These are phyloP conservation scores for Rhynchosporium graminicola DNA, from an alignment of 2,329 filamentous ascomycete genomes.

Conservation along the genomic window DNA sequence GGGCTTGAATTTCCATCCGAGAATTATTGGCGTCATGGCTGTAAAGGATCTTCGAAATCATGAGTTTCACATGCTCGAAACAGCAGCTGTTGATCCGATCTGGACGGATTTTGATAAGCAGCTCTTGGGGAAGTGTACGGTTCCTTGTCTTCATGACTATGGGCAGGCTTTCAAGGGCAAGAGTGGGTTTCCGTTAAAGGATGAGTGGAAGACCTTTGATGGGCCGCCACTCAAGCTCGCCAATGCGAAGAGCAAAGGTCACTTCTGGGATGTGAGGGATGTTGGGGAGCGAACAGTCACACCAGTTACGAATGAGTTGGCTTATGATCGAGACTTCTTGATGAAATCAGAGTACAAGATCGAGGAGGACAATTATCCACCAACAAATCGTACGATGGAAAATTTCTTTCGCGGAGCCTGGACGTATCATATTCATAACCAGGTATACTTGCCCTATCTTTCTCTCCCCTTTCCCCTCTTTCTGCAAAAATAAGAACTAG, in stretches of 20 bases:
- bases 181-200: slow-evolving; percentile 46
- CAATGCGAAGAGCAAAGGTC: slow-evolving; percentile 30
- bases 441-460: slow-evolving; percentile 44
- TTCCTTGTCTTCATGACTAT: slow-evolving; percentile 56
- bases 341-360: slow-evolving; percentile 47
- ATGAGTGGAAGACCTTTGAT: slow-evolving; percentile 56
- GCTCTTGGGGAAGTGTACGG: slow-evolving; percentile 52
- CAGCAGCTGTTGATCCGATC: slow-evolving; percentile 57
- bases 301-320: slow-evolving; percentile 18
- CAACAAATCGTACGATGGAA: slow-evolving; percentile 56
- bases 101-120: slow-evolving; percentile 59
- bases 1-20: slow-evolving; percentile 59
- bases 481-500: no score
- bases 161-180: slow-evolving; percentile 52
- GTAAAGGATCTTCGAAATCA: slow-evolving; percentile 56
- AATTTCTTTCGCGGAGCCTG: slow-evolving; percentile 58
- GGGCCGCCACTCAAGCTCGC: slow-evolving; percentile 45
- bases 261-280: slow-evolving; percentile 36
- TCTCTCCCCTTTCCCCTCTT: no score
- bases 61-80: slow-evolving; percentile 58
- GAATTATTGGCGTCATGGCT: slow-evolving; percentile 56
- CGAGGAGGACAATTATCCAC: slow-evolving; percentile 53
- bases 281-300: slow-evolving; percentile 27
- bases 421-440: slow-evolving; percentile 60
- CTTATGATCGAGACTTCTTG: slow-evolving; percentile 34